Base-by-base conservation (phyloP, 257 asterid genomes). In the Solanum virginianum region DNA sequence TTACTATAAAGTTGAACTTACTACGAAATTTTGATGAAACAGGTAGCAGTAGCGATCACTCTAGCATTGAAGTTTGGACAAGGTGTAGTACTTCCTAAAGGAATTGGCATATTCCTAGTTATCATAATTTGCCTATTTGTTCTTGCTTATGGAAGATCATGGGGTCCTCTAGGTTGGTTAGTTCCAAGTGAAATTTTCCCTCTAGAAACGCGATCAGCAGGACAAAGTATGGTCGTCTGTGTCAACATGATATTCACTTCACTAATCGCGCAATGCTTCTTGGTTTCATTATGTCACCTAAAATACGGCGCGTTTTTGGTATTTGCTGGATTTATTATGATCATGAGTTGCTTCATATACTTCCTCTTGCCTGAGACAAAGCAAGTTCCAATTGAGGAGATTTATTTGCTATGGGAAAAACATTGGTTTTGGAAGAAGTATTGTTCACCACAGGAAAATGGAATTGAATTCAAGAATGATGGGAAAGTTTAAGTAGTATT, bases 351-450 rank as follows among this genome's bases (percentile, higher is more conserved):
- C 87, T 95, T 95, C 68, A 86, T 95, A 36, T 93, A 22, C 93
- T 92, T 95, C 63, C 89, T 95, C 39, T 69, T 95, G 91, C 99
- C 97, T 1, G 99, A 95, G 90, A 95, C 98, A 4, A 94, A 95
- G 90, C 98, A 94, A 86, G 97, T 95, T 8, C 98, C 99, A 4
- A 94, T 95, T 49, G 99, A 95, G 82, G 99, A 95, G 93, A 88
- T 92, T 53, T 88, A 94, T 81, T 81, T 95, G 87, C 87, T 95
- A 17, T 94, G 92, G 89, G 91, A 93, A 56, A 89, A 79, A 20
- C 98, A 95, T 80, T 93, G 98, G 94, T 90, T 88, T 66, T 95
- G 99, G 99, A 95, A 93, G 88, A 90, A 92, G 49, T 94, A 86
- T 72, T 88, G 88, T 65, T 69, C 36, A 10, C 89, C 92, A 8